Percentiles rank a stretch among this genome's conserved stretches.
Evolutionary conservation across 768 basidiomycete genomes (phyloP).

Genomic region (Lactarius tabidus): DNA sequence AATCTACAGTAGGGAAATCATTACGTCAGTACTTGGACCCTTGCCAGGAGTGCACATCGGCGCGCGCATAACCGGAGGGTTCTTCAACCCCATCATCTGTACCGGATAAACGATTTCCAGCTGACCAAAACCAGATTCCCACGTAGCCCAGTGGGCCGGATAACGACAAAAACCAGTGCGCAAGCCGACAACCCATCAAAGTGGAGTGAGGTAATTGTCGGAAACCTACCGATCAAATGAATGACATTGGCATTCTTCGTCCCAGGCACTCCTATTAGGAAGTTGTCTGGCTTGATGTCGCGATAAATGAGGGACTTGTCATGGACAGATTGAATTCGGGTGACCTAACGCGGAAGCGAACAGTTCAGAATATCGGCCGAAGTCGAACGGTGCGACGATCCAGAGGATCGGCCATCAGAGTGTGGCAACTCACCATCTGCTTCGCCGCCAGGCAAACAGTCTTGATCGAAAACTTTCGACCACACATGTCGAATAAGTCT

Average conservation of each 20-base stretch:
- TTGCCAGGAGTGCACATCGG: not conserved
- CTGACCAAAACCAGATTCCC: not conserved
- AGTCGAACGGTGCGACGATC: slow-evolving; percentile 1
- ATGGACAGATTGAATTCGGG: slow-evolving; percentile 95
- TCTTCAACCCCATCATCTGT: not conserved
- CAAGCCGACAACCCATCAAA: not conserved
- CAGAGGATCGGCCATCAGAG: slow-evolving; percentile 9
- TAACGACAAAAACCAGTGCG: not conserved
- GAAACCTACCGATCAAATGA: slow-evolving; percentile 74
- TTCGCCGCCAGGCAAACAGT: slow-evolving; percentile 99
- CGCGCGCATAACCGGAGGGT: not conserved
- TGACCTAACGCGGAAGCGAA: slow-evolving; percentile 54
- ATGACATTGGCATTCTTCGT: slow-evolving; percentile 87
- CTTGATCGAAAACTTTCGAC: slow-evolving; percentile 96
- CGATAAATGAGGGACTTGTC: slow-evolving; percentile 98
- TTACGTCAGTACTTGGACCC: slow-evolving; percentile 18
- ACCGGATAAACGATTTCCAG: not conserved
- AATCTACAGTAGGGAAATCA: slow-evolving; percentile 59
- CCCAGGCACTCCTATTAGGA: slow-evolving; percentile 89
- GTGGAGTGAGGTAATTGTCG: not conserved
- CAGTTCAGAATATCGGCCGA: slow-evolving; percentile 15
- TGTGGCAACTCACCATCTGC: slow-evolving; percentile 76
- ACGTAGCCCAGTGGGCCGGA: not conserved
- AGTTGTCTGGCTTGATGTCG: slow-evolving; percentile 99
- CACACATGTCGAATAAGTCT: slow-evolving; percentile 98